Conservation (phyloP, 2,329 filamentous ascomycete genomes). For the Aspergillus sp. region DNA sequence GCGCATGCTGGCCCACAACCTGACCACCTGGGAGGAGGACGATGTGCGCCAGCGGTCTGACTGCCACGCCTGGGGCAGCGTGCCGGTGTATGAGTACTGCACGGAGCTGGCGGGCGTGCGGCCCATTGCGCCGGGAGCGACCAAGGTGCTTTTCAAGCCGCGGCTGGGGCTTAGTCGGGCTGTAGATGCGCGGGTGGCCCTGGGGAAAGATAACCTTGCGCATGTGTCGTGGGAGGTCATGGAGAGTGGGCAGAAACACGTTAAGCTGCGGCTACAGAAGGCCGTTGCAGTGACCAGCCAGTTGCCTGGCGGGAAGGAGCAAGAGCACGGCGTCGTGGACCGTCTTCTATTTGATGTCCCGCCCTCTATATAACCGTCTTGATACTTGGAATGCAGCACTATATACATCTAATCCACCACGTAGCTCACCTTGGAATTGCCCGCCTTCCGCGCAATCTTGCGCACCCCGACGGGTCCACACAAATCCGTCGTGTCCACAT, state of each 20-base stretch:
- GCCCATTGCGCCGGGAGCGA: conserved; percentile 13
- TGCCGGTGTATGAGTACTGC: conserved; percentile 44
- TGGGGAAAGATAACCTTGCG: conserved; percentile 23
- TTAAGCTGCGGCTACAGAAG: conserved; percentile 18
- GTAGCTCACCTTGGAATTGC: conserved; percentile 58
- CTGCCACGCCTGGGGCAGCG: conserved; percentile 47
- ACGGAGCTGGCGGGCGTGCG: conserved; percentile 33
- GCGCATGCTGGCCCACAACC: conserved; percentile 36
- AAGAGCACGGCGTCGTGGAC: conserved; percentile 18
- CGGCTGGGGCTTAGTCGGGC: conserved; percentile 11
- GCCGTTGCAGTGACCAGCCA: conserved; percentile 17
- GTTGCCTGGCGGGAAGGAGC: conserved; percentile 12
- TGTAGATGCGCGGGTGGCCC: conserved; percentile 18
- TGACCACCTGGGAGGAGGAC: conserved; percentile 46
- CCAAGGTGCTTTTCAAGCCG: conserved; percentile 20
- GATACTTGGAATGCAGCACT: no score
- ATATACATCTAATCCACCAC: conserved; percentile 15
- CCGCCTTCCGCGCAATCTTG: conserved; percentile 66
- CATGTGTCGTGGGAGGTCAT: conserved; percentile 16
- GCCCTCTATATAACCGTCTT: background rate
- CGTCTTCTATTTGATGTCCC: background rate
- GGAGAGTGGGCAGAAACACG: conserved; percentile 3
- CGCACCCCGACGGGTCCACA: conserved; percentile 60
- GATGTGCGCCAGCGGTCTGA: conserved; percentile 44
- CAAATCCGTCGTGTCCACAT: conserved; percentile 61